These are phyloP conservation scores for Clonostachys sp. DNA, from an alignment of 2,329 filamentous ascomycete genomes.

Conservation along the genomic window DNA sequence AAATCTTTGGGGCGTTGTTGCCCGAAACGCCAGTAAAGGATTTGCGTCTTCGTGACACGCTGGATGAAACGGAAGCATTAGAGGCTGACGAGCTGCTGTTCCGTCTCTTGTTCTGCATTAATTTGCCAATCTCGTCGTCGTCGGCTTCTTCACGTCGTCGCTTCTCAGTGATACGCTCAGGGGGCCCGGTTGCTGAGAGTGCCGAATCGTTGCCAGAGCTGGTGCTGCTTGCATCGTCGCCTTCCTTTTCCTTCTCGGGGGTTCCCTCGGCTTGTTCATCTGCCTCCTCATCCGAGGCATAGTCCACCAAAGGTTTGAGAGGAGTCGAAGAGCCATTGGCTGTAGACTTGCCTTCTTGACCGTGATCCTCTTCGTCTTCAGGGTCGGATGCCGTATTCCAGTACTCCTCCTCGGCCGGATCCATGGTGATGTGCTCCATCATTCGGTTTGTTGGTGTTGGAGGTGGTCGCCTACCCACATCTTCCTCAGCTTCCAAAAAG, in stretches of 20 bases:
- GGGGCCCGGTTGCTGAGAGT: slow-evolving; percentile 33
- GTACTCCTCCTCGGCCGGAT: slow-evolving; percentile 86
- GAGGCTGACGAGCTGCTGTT: slow-evolving; percentile 49
- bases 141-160: slow-evolving; percentile 81
- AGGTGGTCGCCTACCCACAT: slow-evolving; percentile 36
- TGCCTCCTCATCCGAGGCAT: slow-evolving; percentile 84
- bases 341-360: slow-evolving; percentile 22
- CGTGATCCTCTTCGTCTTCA: slow-evolving; percentile 63
- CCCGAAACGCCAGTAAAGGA: slow-evolving; percentile 35
- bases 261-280: slow-evolving; percentile 41
- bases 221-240: slow-evolving; percentile 36
- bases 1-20: slow-evolving; percentile 43
- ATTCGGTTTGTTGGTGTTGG: slow-evolving; percentile 46
- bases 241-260: not conserved
- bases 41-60: slow-evolving; percentile 25
- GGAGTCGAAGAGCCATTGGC: slow-evolving; percentile 61
- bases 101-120: slow-evolving; percentile 62
- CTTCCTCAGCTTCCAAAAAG: slow-evolving; percentile 67
- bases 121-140: slow-evolving; percentile 84
- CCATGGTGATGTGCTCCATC: slow-evolving; percentile 69
- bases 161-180: slow-evolving; percentile 82
- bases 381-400: slow-evolving; percentile 81
- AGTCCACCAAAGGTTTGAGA: slow-evolving; percentile 79
- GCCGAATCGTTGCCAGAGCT: not conserved
- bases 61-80: slow-evolving; percentile 18